phyloP scores from a whole-genome alignment of 1,284 basidiomycete genomes.

The Cryptococcus sp. region DNA sequence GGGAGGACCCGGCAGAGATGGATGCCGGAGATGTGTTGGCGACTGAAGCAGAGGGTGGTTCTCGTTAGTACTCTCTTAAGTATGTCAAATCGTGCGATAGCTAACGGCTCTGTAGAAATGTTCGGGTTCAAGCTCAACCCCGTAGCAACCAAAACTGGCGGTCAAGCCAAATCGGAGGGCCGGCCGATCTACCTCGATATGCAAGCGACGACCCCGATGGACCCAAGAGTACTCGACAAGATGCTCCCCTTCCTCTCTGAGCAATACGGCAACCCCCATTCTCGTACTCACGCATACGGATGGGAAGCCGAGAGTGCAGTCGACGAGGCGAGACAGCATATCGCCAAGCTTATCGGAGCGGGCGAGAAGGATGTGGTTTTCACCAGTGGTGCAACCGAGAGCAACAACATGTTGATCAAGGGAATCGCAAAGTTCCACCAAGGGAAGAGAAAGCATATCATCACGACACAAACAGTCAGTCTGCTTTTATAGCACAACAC shows the following conservation, averaged over 20 bases:
- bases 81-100: neutral
- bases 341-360: constrained; percentile 90
- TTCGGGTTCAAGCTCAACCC: constrained; percentile 81
- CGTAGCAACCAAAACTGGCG: constrained; percentile 64
- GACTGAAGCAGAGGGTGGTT: constrained; percentile 22
- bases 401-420: constrained; percentile 98
- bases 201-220: constrained; percentile 98
- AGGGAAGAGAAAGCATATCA: constrained; percentile 85
- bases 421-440: constrained; percentile 94
- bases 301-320: constrained; percentile 98
- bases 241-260: constrained; percentile 97
- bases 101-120: constrained; percentile 62
- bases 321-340: constrained; percentile 86
- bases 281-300: constrained; percentile 96
- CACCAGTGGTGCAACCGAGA: constrained; percentile 97
- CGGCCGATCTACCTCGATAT: constrained; percentile 94
- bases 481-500: neutral
- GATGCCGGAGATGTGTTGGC: constrained; percentile 34
- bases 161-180: constrained; percentile 63
- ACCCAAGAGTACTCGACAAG: constrained; percentile 93
- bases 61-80: constrained; percentile 24
- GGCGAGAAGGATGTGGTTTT: constrained; percentile 96
- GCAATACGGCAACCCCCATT: constrained; percentile 97
- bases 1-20: constrained; percentile 40
- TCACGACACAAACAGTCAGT: constrained; percentile 84